Evolutionary conservation across 768 basidiomycete species (phyloP).

Genomic region (Scleroderma bovista): DNA sequence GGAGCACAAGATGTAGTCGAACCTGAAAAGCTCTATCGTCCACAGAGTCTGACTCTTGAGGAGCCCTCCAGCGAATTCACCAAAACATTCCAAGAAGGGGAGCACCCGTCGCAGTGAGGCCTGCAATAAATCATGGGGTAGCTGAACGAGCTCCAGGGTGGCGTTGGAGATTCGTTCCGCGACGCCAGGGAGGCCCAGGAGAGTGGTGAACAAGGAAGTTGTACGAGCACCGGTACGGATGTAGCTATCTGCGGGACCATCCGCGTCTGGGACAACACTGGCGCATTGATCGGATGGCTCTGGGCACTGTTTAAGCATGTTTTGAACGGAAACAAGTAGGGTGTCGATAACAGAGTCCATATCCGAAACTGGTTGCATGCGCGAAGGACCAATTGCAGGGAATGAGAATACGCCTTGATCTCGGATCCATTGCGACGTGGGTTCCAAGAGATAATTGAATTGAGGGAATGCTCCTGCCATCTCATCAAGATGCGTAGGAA

Average conservation of each 20-base stretch:
- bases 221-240: constrained; percentile 43
- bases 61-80: constrained; percentile 50
- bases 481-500: constrained; percentile 21
- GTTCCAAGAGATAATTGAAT: constrained; percentile 22
- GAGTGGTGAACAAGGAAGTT: constrained; percentile 40
- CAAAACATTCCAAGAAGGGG: constrained; percentile 73
- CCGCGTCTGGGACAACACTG: constrained; percentile 16
- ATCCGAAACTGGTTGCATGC: constrained; percentile 2
- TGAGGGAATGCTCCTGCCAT: constrained; percentile 26
- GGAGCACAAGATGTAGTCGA: constrained; percentile 72
- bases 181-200: constrained; percentile 45
- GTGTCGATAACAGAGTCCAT: constrained; percentile 49
- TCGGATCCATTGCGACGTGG: constrained; percentile 24
- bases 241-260: constrained; percentile 40
- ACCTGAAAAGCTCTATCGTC: constrained; percentile 78
- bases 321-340: constrained; percentile 63
- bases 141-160: constrained; percentile 34
- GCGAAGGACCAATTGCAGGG: not conserved
- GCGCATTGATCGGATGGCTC: constrained; percentile 9
- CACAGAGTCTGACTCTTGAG: constrained; percentile 55
- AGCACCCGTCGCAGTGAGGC: constrained; percentile 41
- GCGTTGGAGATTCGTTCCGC: constrained; percentile 35
- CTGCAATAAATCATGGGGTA: constrained; percentile 28
- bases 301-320: constrained; percentile 41
- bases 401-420: constrained; percentile 24